Evolutionary conservation across 2,329 filamentous ascomycete genomes (phyloP).

Genomic region (Dactylonectria macrodidyma): DNA sequence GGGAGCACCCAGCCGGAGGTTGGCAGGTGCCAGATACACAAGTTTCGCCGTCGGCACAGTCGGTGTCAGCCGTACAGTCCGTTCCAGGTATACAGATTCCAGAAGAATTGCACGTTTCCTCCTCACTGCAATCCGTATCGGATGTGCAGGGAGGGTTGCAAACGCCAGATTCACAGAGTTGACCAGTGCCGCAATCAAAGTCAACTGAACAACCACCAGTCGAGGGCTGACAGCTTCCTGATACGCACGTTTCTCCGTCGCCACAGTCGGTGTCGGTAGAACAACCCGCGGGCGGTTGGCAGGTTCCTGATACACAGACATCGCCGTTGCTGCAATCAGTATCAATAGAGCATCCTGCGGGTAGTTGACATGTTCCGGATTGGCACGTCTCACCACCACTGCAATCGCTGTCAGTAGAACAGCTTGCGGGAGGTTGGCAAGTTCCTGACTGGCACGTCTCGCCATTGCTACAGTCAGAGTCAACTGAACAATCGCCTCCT

Average conservation of each 20-base stretch:
- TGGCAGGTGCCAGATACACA: conserved; percentile 7
- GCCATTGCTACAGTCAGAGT: background rate
- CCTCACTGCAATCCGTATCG: background rate
- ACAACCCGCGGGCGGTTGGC: background rate
- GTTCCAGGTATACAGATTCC: background rate
- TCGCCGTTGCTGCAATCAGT: background rate
- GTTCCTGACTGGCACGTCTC: background rate
- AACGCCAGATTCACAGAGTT: conserved; percentile 4
- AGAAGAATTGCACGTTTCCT: background rate
- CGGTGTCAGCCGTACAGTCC: background rate
- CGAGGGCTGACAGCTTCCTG: background rate
- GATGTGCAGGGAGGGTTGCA: conserved; percentile 12
- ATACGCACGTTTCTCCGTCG: conserved; percentile 3
- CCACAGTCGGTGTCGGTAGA: conserved; percentile 9
- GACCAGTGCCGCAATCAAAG: background rate
- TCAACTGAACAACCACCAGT: background rate
- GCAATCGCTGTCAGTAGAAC: conserved; percentile 11
- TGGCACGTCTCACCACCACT: background rate
- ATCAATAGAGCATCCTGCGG: background rate
- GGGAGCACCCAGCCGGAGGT: background rate
- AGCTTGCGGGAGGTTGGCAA: background rate
- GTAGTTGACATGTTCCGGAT: background rate
- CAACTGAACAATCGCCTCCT: conserved; percentile 1
- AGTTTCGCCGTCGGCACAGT: conserved; percentile 1
- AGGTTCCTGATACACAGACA: background rate